A percentile compares a stretch with the other conserved stretches of the same genome.
Conservation (phyloP, 2,329 filamentous ascomycete genomes). For the Diaporthe sp. region DNA sequence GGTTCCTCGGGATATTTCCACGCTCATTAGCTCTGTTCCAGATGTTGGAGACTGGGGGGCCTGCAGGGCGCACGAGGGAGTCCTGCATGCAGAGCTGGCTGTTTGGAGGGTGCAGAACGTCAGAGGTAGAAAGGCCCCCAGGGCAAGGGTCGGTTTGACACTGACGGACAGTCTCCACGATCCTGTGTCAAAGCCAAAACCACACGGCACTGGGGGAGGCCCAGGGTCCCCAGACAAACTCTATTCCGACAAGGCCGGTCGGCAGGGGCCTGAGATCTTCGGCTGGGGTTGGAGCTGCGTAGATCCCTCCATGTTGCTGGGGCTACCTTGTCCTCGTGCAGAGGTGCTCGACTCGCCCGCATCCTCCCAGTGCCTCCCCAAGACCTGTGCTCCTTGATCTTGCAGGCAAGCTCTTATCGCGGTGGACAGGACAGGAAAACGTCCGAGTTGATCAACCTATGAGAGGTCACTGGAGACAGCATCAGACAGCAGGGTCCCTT, state of each 20-base stretch:
- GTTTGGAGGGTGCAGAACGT: slow-evolving; percentile 22
- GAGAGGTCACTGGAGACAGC: neutral
- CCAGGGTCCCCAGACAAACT: slow-evolving; percentile 34
- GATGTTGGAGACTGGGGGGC: slow-evolving; percentile 2
- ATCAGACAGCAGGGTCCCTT: slow-evolving; percentile 8
- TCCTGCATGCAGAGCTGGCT: slow-evolving; percentile 21
- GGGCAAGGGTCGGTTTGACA: slow-evolving; percentile 36
- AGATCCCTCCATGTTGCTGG: neutral
- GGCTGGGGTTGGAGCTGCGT: slow-evolving; percentile 15
- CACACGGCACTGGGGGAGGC: neutral
- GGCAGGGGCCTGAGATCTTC: slow-evolving; percentile 11
- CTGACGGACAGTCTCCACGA: slow-evolving; percentile 33
- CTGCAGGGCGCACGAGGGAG: slow-evolving; percentile 10
- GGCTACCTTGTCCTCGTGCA: neutral
- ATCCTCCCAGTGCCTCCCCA: slow-evolving; percentile 9
- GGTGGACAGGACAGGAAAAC: slow-evolving; percentile 17
- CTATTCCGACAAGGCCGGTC: slow-evolving; percentile 24
- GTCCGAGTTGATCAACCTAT: neutral
- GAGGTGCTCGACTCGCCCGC: slow-evolving; percentile 17
- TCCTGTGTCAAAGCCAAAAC: slow-evolving; percentile 37
- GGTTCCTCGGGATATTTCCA: slow-evolving; percentile 29
- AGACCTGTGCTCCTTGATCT: slow-evolving; percentile 18
- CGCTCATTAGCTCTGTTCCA: slow-evolving; percentile 26
- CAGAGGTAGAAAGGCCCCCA: slow-evolving; percentile 22
- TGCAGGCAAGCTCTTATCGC: slow-evolving; percentile 20